phyloP scores from a whole-genome alignment of 169 alveolate genomes.

The Plasmodium ovale region DNA sequence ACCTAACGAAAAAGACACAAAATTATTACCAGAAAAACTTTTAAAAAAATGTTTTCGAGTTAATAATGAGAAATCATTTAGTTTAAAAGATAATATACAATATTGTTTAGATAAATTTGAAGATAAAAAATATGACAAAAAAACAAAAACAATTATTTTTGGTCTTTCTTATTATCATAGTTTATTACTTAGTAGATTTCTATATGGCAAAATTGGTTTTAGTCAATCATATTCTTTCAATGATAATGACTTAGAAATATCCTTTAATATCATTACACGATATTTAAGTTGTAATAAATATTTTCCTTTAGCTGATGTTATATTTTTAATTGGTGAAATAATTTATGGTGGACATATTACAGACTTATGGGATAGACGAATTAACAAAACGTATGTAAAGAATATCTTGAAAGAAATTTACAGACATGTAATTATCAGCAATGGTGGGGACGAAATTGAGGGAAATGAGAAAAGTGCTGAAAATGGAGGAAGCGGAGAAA shows the following conservation, averaged over 20 bases:
- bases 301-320: conserved; percentile 96
- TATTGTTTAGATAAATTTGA: conserved; percentile 82
- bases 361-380: conserved; percentile 97
- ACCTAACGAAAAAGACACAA: conserved; percentile 55
- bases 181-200: conserved; percentile 95
- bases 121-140: conserved; percentile 90
- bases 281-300: conserved; percentile 90
- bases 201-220: conserved; percentile 98
- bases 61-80: conserved; percentile 76
- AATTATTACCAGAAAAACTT: conserved; percentile 57
- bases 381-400: conserved; percentile 92
- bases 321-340: conserved; percentile 96
- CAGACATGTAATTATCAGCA: conserved; percentile 38
- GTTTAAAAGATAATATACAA: conserved; percentile 80
- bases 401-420: conserved; percentile 58
- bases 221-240: conserved; percentile 95
- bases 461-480: not conserved
- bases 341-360: conserved; percentile 99
- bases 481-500: not conserved
- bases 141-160: conserved; percentile 94
- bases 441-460: not conserved
- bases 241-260: conserved; percentile 96
- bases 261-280: conserved; percentile 95
- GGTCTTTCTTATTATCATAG: conserved; percentile 97
- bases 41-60: conserved; percentile 56